phyloP scores from a whole-genome alignment of 768 basidiomycete genomes.

The Dacryopinax spathularia region DNA sequence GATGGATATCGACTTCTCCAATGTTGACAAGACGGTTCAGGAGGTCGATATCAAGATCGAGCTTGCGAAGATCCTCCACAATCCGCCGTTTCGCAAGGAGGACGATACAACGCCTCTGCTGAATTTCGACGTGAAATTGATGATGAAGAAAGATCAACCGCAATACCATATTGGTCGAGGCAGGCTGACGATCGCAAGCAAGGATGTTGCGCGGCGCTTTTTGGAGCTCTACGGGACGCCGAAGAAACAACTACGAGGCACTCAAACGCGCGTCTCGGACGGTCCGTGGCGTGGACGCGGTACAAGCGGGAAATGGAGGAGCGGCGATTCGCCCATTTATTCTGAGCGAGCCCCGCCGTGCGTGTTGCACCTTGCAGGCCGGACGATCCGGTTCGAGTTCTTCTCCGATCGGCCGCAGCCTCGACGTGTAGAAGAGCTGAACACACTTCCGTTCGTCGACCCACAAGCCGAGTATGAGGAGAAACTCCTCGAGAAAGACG shows the following conservation, averaged over 20 bases:
- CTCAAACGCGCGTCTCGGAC: not conserved
- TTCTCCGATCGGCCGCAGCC: not conserved
- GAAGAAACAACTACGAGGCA: not conserved
- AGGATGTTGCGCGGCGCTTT: not conserved
- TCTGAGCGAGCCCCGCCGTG: not conserved
- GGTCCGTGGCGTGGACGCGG: not conserved
- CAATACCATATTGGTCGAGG: not conserved
- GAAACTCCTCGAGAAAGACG: not conserved
- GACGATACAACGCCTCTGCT: not conserved
- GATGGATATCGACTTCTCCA: not conserved
- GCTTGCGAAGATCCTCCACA: not conserved
- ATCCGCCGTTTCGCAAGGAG: not conserved
- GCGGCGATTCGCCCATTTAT: not conserved
- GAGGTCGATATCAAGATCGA: not conserved
- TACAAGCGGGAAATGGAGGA: not conserved
- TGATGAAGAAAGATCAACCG: not conserved
- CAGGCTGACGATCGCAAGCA: not conserved
- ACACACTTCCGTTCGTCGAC: not conserved
- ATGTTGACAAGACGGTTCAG: not conserved
- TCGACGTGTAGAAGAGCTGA: not conserved
- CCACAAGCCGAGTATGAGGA: not conserved
- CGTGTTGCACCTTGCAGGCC: not conserved
- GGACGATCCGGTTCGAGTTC: not conserved
- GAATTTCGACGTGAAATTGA: not conserved
- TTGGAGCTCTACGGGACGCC: not conserved